A percentile compares a stretch with the other conserved stretches of the same genome.
Conservation (phyloP, 2,329 filamentous ascomycete species). For the Colletotrichum sp. region DNA sequence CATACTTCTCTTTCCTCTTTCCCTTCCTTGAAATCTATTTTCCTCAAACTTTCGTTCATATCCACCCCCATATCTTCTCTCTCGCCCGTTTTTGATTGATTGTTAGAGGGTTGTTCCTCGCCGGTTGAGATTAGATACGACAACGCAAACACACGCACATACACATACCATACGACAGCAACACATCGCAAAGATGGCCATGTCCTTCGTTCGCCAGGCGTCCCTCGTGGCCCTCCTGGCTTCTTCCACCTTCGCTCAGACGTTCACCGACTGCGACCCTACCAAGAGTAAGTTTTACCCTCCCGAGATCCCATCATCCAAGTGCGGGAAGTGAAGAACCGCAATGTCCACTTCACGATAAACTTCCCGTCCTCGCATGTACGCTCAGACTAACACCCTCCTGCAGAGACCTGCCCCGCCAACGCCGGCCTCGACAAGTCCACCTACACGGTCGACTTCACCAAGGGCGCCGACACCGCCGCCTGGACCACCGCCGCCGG, state of each 20-base stretch:
- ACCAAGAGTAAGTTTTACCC: slow-evolving; percentile 18
- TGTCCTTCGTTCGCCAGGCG: slow-evolving; percentile 20
- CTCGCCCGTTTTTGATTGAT: neutral
- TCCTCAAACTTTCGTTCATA: neutral
- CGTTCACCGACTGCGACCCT: slow-evolving; percentile 17
- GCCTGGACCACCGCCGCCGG: slow-evolving; percentile 28
- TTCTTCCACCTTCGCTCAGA: slow-evolving; percentile 13
- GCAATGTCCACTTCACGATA: neutral
- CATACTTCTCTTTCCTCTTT: neutral
- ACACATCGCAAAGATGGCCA: neutral
- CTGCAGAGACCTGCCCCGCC: slow-evolving; percentile 56
- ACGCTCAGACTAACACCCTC: neutral
- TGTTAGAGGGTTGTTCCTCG: neutral
- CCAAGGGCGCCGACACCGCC: slow-evolving; percentile 58
- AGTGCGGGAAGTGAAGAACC: neutral
- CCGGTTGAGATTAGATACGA: neutral
- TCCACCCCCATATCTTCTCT: neutral
- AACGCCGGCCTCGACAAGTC: slow-evolving; percentile 67
- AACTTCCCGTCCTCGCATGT: neutral
- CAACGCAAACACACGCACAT: neutral
- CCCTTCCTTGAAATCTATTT: neutral
- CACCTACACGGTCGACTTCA: slow-evolving; percentile 66
- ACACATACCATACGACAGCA: neutral
- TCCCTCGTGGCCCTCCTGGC: slow-evolving; percentile 17
- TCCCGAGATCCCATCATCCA: neutral